phyloP scores from a whole-genome alignment of 306 rosid species.

The Lagenaria siceraria region DNA sequence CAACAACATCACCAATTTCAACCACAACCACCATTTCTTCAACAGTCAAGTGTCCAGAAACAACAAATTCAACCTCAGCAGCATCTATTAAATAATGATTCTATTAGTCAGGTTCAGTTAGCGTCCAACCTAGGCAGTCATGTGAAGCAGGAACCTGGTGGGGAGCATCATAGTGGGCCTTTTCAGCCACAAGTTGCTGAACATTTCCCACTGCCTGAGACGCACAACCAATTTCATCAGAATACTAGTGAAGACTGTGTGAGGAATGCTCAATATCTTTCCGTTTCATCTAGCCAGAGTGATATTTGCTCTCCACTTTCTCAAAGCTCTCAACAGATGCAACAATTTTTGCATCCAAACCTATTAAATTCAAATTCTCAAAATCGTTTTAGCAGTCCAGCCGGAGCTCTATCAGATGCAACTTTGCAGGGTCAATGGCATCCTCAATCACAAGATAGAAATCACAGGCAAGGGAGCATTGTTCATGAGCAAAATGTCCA shows the following conservation, averaged over 20 bases:
- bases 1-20: constrained; percentile 65
- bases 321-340: constrained; percentile 52
- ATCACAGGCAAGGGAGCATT: constrained; percentile 18
- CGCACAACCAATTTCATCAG: constrained; percentile 69
- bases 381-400: constrained; percentile 54
- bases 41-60: constrained; percentile 46
- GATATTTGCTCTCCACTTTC: constrained; percentile 40
- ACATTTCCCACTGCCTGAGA: constrained; percentile 53
- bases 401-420: constrained; percentile 52
- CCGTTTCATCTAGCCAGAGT: constrained; percentile 44
- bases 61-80: constrained; percentile 54
- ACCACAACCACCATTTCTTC: constrained; percentile 48
- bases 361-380: constrained; percentile 50
- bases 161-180: constrained; percentile 52
- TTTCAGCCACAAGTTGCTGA: constrained; percentile 43
- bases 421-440: constrained; percentile 37
- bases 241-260: constrained; percentile 39
- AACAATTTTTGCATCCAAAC: constrained; percentile 37
- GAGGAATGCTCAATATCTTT: constrained; percentile 41
- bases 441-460: constrained; percentile 26
- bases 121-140: constrained; percentile 41
- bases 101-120: constrained; percentile 51
- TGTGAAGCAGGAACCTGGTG: constrained; percentile 56
- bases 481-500: constrained; percentile 32
- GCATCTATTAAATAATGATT: constrained; percentile 40